Base-by-base conservation (phyloP, 164 flowering plant genomes). In the Tinospora cordifolia region DNA sequence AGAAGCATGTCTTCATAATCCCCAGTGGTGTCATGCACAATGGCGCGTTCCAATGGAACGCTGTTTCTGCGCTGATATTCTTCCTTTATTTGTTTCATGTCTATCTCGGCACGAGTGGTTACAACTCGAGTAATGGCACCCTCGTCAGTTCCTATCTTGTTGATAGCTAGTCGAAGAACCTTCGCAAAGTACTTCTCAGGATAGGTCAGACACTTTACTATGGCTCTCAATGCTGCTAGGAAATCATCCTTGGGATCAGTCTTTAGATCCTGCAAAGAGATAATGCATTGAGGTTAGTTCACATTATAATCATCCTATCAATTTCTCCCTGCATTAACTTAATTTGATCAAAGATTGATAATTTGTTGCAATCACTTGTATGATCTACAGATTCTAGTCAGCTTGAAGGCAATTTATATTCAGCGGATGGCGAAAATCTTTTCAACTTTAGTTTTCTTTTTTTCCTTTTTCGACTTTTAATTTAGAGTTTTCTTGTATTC, bases 161-260 rank as follows among this genome's bases (percentile, higher is more conserved):
- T 82, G 44, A 89, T 86, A 3, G 88, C 79, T 46, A 69, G 69
- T 7, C 88, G 83, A 2, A 89, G 79, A 60, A 78, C 74, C 75
- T 87, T 82, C 82, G 81, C 92, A 62, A 83, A 88, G 72, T 88
- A 85, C 62, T 79, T 84, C 79, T 80, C 84, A 12, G 90, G 90
- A 62, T 26, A 62, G 27, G 78, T 82, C 64, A 89, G 40, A 68
- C 88, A 86, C 75, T 79, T 76, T n/a, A 89, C 67, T 5, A 84
- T 74, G 47, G 83, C 79, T 66, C 86, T 79, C 65, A 89, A 47
- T 12, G 83, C 44, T 27, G 71, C 69, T 15, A 81, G 75, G 76
- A 79, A 84, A 19, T 87, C 90, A 59, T 86, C 81, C 54, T 85
- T 74, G 47, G 86, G 77, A 13, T 84, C 85, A 59, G 54, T 66